These are phyloP conservation scores for Globisporangium sylvaticum DNA, from an alignment of 352 stramenopile species.

Conservation along the genomic window DNA sequence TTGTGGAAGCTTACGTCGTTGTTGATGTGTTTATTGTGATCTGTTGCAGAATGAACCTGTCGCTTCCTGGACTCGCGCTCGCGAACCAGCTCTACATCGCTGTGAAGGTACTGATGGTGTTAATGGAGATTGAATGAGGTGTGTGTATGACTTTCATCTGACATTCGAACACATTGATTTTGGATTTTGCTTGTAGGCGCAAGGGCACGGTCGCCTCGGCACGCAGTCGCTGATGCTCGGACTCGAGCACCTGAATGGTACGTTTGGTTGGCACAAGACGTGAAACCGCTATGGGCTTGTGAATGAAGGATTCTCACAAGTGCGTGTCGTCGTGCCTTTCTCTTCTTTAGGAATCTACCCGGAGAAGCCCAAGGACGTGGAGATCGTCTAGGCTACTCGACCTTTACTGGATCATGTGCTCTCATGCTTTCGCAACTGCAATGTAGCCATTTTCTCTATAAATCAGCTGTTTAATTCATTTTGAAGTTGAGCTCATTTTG, in stretches of 20 bases:
- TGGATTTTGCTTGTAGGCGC: slow-evolving; percentile 18
- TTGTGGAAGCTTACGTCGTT: no score
- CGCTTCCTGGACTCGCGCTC: slow-evolving; percentile 77
- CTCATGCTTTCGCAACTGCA: no score
- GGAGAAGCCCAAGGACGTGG: slow-evolving; percentile 27
- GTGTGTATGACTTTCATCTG: background rate
- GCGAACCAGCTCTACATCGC: slow-evolving; percentile 86
- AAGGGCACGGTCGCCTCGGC: slow-evolving; percentile 74
- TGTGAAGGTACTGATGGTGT: slow-evolving; percentile 36
- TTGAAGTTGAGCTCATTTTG: background rate
- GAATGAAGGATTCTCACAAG: background rate
- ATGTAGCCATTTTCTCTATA: slow-evolving; percentile 5
- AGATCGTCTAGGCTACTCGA: slow-evolving; percentile 24
- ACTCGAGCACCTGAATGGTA: slow-evolving; percentile 85
- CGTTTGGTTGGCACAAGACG: background rate
- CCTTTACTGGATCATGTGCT: background rate
- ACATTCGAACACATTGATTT: background rate
- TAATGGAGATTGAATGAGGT: background rate
- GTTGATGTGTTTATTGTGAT: no score
- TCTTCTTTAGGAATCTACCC: slow-evolving; percentile 14
- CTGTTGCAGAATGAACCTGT: slow-evolving; percentile 73
- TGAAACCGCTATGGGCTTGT: background rate
- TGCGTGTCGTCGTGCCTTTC: background rate
- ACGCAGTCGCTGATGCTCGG: slow-evolving; percentile 86
- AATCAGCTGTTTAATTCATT: background rate